Conservation (phyloP, 192 early-diverging fungal species). For the Pilobolus umbonatus region DNA sequence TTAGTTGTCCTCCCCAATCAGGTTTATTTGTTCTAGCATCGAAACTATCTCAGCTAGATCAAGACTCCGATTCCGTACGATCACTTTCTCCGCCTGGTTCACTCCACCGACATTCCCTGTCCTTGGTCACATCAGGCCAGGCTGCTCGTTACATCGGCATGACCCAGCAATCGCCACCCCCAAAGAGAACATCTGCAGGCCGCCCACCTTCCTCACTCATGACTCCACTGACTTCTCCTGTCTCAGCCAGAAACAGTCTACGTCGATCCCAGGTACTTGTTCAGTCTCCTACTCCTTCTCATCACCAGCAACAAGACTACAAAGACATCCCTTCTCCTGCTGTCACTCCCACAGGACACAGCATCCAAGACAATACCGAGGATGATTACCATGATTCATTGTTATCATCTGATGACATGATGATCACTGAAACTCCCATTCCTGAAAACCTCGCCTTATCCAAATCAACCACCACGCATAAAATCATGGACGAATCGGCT, state of each 20-base stretch:
- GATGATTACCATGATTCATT: conserved; percentile 16
- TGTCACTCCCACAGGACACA: conserved; percentile 5
- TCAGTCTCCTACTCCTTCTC: neutral
- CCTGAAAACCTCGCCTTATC: conserved; percentile 25
- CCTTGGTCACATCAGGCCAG: conserved; percentile 47
- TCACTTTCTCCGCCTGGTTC: conserved; percentile 18
- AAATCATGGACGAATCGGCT: neutral
- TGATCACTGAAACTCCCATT: conserved; percentile 21
- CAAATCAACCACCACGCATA: conserved; percentile 22
- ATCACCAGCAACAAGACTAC: neutral
- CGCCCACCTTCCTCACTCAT: neutral
- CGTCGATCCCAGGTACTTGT: conserved; percentile 2
- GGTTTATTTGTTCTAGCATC: conserved; percentile 72
- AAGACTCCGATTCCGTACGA: conserved; percentile 19
- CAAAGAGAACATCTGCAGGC: neutral
- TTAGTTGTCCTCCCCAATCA: conserved; percentile 60
- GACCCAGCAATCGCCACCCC: conserved; percentile 19
- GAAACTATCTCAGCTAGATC: conserved; percentile 35
- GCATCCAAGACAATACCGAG: conserved; percentile 11
- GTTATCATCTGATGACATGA: conserved; percentile 7
- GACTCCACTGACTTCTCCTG: conserved; percentile 5
- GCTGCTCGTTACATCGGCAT: conserved; percentile 55
- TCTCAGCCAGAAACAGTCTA: neutral
- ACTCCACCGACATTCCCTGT: conserved; percentile 33
- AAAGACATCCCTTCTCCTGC: conserved; percentile 6